Percentiles rank a stretch among this genome's conserved stretches.
Conservation (phyloP, 1,284 basidiomycete species). For the Trametes versicolor region DNA sequence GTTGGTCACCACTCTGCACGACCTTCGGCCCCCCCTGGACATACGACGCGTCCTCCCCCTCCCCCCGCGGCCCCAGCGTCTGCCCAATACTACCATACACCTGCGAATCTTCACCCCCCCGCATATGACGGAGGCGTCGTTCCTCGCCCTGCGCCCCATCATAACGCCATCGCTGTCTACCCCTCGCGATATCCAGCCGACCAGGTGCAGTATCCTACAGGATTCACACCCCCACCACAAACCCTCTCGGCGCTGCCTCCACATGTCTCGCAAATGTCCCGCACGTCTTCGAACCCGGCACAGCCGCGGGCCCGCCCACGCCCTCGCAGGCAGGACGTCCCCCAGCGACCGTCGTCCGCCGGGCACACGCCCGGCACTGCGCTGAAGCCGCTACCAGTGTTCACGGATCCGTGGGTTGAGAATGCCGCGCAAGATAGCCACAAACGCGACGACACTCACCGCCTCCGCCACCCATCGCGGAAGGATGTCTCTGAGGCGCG, state of each 20-base stretch:
- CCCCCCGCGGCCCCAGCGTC: neutral
- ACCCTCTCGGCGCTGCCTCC: neutral
- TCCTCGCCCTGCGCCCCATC: too few relatives aligned
- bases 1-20: neutral
- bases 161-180: too few relatives aligned
- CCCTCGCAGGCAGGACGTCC: neutral
- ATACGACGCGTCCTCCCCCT: neutral
- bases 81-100: neutral
- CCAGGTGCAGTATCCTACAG: neutral
- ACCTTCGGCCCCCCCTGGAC: neutral
- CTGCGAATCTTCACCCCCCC: neutral
- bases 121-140: neutral
- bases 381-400: neutral
- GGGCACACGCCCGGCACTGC: constrained; percentile 3
- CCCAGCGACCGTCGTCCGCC: constrained; percentile 4
- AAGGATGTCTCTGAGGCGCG: too few relatives aligned
- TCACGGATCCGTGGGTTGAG: neutral
- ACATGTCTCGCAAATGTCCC: neutral
- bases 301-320: neutral
- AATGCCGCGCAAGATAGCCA: neutral
- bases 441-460: neutral
- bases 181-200: neutral
- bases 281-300: neutral
- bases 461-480: neutral
- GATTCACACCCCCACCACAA: neutral